Evolutionary conservation across 495 filamentous ascomycete genomes (phyloP), one percentile per base, ranked within the genome.

Genomic region (Hyaloscypha finlandica): DNA sequence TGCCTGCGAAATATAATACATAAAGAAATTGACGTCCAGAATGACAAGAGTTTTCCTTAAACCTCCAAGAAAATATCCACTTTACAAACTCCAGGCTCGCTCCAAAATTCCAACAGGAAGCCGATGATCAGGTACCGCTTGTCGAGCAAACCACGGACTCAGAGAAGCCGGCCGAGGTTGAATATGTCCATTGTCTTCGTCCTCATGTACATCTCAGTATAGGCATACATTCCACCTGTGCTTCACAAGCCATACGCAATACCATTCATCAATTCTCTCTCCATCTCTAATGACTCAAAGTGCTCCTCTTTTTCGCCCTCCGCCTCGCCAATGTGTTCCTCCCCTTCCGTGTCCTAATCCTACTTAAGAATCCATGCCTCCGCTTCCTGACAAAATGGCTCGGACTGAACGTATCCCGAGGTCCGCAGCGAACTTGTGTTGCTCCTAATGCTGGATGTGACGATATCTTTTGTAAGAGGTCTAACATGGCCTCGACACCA

Each of bases 301-400:
- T 81, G 75, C 80, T 86, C 76, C 87, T 82, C 62, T 84, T 83
- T 80, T 88, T 91, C 57, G 79, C 62, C 67, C 78, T 80, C 75
- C 90, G 81, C 74, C 88, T 80, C 71, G 74, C 79, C 69, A 92
- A 55, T 42, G 83, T 83, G 76, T 79, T 80, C 67, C 86, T 76
- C 12, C 86, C 89, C 33, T 81, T 84, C 70, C 81, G 77, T 29
- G 81, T 83, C 73, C 78, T 78, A 65, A 88, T 69, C 66, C 90
- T 73, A 16, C 84, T 78, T 75, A 92, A 77, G 77, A 90, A 92
- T 0, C 90, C 90, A 76, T 86, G 85, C 66, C 90, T 80, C 67
- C 90, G 80, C 79, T 92, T 92, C 74, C 90, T 83, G 53, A 92
- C 89, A 59, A 84, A 76, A 68, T 91, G 88, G 59, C 84, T 88